phyloP scores from a whole-genome alignment of 1,284 basidiomycete species.

The Cryptococcus sp. region DNA sequence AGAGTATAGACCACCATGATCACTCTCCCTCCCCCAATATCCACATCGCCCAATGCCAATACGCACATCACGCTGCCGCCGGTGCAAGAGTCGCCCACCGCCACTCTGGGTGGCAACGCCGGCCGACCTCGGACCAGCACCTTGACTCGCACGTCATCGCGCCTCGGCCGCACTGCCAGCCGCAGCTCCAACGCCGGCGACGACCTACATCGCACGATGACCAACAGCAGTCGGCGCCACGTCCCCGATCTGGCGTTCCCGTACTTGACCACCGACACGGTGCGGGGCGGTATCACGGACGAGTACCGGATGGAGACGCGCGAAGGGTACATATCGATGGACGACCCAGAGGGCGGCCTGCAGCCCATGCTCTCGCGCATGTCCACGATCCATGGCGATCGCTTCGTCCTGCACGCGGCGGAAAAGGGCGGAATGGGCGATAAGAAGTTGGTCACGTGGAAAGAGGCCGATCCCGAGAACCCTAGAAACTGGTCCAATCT shows the following conservation, averaged over 20 bases:
- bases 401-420: slow-evolving; percentile 21
- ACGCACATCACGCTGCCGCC: no score
- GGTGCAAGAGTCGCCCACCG: no score
- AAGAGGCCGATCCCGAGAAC: slow-evolving; percentile 32
- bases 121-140: no score
- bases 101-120: no score
- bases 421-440: slow-evolving; percentile 26
- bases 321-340: slow-evolving; percentile 29
- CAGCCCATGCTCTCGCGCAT: slow-evolving; percentile 21
- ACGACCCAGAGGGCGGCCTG: slow-evolving; percentile 31
- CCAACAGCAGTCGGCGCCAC: slow-evolving; percentile 6
- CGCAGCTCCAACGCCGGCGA: not conserved
- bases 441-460: slow-evolving; percentile 41
- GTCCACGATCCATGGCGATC: slow-evolving; percentile 15
- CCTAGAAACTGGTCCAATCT: slow-evolving; percentile 35
- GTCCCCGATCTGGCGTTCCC: slow-evolving; percentile 37
- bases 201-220: slow-evolving; percentile 8
- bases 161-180: not conserved
- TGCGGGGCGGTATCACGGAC: slow-evolving; percentile 23
- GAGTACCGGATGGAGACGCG: slow-evolving; percentile 38
- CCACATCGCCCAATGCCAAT: no score
- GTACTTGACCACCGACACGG: slow-evolving; percentile 32
- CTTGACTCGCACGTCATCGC: no score
- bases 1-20: no score
- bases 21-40: no score